Evolutionary conservation across 2,329 filamentous ascomycete genomes (phyloP).

Genomic region (Pseudocercospora cruenta): DNA sequence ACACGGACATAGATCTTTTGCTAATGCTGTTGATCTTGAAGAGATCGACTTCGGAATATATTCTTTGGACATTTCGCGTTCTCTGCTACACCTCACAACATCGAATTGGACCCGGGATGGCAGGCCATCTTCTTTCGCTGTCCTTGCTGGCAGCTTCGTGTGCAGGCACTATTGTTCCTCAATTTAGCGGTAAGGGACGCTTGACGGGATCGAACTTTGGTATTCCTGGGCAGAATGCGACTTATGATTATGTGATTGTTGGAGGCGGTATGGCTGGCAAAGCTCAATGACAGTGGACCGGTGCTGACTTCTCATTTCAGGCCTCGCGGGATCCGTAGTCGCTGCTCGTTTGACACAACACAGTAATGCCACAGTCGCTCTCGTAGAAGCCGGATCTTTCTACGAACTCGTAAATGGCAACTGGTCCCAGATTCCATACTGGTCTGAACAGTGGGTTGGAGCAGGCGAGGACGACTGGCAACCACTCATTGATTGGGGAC

Average conservation of each 20-base stretch:
- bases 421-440: slow-evolving; percentile 34
- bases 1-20: background rate
- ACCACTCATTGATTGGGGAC: slow-evolving; percentile 36
- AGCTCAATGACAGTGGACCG: too few relatives aligned
- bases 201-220: slow-evolving; percentile 4
- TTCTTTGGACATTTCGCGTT: background rate
- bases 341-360: slow-evolving; percentile 33
- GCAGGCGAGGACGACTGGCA: slow-evolving; percentile 24
- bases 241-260: slow-evolving; percentile 18
- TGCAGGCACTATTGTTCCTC: background rate
- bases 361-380: slow-evolving; percentile 29
- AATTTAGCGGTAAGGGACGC: background rate
- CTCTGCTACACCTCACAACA: background rate
- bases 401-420: slow-evolving; percentile 39
- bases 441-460: slow-evolving; percentile 21
- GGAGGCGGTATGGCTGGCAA: slow-evolving; percentile 8
- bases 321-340: slow-evolving; percentile 33
- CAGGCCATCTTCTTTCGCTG: background rate
- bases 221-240: slow-evolving; percentile 9
- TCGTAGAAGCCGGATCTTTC: slow-evolving; percentile 39
- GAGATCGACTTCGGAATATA: background rate
- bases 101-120: background rate
- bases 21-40: background rate
- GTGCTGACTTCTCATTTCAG: too few relatives aligned
- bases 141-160: background rate